These are phyloP conservation scores for Fusarium oxysporum DNA, from an alignment of 2,329 filamentous ascomycete genomes.

Conservation along the genomic window DNA sequence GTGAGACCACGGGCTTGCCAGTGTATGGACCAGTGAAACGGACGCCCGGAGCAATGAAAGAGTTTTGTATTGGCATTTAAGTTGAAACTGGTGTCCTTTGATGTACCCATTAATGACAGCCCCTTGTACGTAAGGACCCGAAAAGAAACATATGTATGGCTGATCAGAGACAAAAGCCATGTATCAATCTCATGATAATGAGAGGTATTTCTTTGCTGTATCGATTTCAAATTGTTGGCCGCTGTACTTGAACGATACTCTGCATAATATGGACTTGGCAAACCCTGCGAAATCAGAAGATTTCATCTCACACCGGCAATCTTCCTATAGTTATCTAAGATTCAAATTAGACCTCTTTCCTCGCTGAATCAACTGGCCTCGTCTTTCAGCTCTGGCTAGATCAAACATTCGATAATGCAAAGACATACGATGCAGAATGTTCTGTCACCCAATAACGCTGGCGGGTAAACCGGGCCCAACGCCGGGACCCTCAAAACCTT, in stretches of 20 bases:
- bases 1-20: neutral
- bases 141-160: neutral
- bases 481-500: slow-evolving; percentile 17
- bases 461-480: slow-evolving; percentile 22
- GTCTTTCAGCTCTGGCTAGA: neutral
- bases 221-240: neutral
- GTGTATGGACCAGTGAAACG: neutral
- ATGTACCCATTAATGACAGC: neutral
- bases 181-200: neutral
- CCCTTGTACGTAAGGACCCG: neutral
- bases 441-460: slow-evolving; percentile 31
- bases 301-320: slow-evolving; percentile 4
- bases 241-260: neutral
- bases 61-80: neutral
- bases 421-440: slow-evolving; percentile 29
- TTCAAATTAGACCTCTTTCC: neutral
- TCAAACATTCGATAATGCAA: slow-evolving; percentile 22
- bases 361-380: neutral
- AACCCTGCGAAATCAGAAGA: neutral
- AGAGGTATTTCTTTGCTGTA: neutral
- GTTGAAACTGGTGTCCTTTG: neutral
- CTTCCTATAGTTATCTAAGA: neutral
- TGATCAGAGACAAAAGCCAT: neutral
- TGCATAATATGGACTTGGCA: neutral
- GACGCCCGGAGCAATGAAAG: neutral